phyloP scores from a whole-genome alignment of 768 basidiomycete species.

The Mycena pura region DNA sequence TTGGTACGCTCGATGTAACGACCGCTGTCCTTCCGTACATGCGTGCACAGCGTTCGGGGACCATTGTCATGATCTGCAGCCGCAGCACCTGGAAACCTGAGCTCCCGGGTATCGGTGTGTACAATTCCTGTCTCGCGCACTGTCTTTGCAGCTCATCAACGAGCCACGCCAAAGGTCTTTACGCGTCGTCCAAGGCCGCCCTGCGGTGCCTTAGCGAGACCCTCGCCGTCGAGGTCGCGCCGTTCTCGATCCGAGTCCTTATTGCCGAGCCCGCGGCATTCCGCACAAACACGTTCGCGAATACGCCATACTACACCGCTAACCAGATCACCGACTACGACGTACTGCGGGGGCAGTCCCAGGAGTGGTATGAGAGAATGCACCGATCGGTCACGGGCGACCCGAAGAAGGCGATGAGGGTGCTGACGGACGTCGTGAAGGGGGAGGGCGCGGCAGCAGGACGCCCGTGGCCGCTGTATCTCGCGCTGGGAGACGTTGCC shows the following conservation, averaged over 20 bases:
- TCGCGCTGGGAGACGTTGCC: constrained; percentile 35
- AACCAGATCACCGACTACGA: constrained; percentile 46
- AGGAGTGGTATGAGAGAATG: constrained; percentile 21
- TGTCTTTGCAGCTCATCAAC: neutral
- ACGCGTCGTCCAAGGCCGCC: constrained; percentile 49
- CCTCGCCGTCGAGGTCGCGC: constrained; percentile 44
- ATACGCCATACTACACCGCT: constrained; percentile 28
- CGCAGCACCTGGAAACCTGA: constrained; percentile 44
- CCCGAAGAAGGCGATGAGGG: constrained; percentile 38
- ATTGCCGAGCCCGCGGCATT: constrained; percentile 50
- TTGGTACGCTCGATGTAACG: constrained; percentile 51
- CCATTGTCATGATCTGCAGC: constrained; percentile 48
- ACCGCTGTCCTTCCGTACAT: constrained; percentile 51
- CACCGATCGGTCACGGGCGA: constrained; percentile 32
- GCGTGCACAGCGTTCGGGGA: constrained; percentile 37
- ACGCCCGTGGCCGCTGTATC: constrained; percentile 31
- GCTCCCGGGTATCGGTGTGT: constrained; percentile 35
- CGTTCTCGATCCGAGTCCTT: constrained; percentile 46
- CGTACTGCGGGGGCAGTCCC: constrained; percentile 26
- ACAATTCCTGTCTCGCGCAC: neutral
- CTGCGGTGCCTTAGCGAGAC: constrained; percentile 48
- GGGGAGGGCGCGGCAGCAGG: constrained; percentile 40
- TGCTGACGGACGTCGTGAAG: constrained; percentile 41
- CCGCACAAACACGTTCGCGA: constrained; percentile 42
- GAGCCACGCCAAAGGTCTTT: constrained; percentile 32